These are phyloP conservation scores for Globisporangium carolinianum DNA, from an alignment of 352 stramenopile genomes.

Conservation along the genomic window DNA sequence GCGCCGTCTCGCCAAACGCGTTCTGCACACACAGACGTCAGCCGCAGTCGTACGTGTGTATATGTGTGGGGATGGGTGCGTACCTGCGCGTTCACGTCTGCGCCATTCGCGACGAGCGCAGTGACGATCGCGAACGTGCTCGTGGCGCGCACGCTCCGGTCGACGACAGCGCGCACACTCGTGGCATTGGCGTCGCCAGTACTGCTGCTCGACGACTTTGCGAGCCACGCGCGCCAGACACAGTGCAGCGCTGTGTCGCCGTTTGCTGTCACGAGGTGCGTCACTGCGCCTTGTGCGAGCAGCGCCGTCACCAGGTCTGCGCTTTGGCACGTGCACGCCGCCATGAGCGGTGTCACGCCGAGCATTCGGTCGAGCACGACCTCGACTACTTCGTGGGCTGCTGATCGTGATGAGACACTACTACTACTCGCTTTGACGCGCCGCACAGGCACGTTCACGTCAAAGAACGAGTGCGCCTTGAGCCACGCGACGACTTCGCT, in stretches of 20 bases:
- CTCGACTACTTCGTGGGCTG: background rate
- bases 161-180: conserved; percentile 22
- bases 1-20: conserved; percentile 42
- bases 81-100: conserved; percentile 55
- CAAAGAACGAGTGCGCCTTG: conserved; percentile 48
- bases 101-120: conserved; percentile 22
- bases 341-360: conserved; percentile 65
- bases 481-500: conserved; percentile 63
- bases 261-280: conserved; percentile 51
- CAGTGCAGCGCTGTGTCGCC: conserved; percentile 66
- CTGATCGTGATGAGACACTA: background rate
- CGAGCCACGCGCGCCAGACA: conserved; percentile 41
- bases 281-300: conserved; percentile 38
- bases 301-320: conserved; percentile 42
- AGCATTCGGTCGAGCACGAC: conserved; percentile 21
- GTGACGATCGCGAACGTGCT: conserved; percentile 33
- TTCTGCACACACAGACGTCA: conserved; percentile 30
- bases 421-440: background rate
- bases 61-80: background rate
- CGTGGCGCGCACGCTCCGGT: conserved; percentile 24
- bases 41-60: background rate
- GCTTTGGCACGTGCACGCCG: conserved; percentile 38
- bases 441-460: conserved; percentile 56
- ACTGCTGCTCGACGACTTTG: conserved; percentile 2
- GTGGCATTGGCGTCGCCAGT: background rate